Percentiles rank a stretch among this genome's conserved stretches.
These are phyloP conservation scores for Chytriomyces sp. DNA, from an alignment of 192 early-diverging fungal genomes.

Conservation along the genomic window DNA sequence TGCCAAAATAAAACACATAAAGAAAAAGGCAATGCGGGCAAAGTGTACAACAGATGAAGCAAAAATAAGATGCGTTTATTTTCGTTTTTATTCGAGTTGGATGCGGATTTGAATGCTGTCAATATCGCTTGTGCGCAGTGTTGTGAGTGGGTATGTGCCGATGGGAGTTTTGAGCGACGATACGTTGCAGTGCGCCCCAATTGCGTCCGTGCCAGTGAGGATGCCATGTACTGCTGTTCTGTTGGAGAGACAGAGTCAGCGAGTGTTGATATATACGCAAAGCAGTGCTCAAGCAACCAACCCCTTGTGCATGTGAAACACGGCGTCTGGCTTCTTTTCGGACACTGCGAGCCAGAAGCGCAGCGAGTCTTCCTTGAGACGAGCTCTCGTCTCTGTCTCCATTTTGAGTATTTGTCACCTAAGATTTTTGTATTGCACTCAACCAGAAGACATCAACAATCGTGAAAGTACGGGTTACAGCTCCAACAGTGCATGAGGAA, in stretches of 20 bases:
- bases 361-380: conserved; percentile 14
- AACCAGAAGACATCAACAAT: no score
- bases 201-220: conserved; percentile 13
- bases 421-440: no score
- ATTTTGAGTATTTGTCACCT: neutral
- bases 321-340: conserved; percentile 14
- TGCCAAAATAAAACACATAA: conserved; percentile 34
- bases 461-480: no score
- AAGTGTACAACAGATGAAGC: neutral
- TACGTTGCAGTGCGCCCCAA: conserved; percentile 5
- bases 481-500: no score
- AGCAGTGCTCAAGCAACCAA: neutral
- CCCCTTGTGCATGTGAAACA: conserved; percentile 13
- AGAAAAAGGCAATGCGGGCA: neutral
- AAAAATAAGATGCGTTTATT: no score
- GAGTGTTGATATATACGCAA: neutral
- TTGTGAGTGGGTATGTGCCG: conserved; percentile 15
- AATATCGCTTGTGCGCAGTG: conserved; percentile 15
- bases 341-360: conserved; percentile 22
- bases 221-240: conserved; percentile 17
- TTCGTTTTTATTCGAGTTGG: no score
- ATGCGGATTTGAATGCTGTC: conserved; percentile 3
- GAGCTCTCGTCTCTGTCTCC: neutral
- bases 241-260: neutral
- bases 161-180: conserved; percentile 16